phyloP scores from a whole-genome alignment of 208 protist genomes.

The Leishmania gerbilli region DNA sequence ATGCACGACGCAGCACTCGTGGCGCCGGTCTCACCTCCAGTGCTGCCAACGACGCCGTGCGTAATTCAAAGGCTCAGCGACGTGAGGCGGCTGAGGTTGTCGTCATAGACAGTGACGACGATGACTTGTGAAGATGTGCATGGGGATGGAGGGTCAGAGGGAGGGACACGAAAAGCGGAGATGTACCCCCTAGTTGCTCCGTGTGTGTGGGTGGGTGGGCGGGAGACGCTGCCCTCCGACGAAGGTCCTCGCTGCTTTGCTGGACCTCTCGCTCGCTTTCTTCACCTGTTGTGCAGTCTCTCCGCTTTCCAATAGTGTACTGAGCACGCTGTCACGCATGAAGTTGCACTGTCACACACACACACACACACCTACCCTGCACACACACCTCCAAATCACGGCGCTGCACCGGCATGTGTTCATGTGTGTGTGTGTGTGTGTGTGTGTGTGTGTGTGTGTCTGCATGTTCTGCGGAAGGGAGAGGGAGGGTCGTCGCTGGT shows the following conservation, averaged over 20 bases:
- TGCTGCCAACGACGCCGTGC: background rate
- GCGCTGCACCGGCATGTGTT: no score
- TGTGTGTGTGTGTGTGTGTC: background rate
- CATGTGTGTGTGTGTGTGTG: background rate
- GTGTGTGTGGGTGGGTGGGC: background rate
- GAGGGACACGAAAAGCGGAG: background rate
- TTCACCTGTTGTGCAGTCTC: background rate
- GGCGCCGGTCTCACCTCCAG: background rate
- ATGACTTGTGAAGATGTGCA: background rate
- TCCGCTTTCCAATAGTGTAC: background rate
- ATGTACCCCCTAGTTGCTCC: background rate
- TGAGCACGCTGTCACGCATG: background rate
- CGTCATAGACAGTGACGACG: constrained; percentile 12
- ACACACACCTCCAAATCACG: background rate
- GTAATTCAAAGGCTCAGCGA: background rate
- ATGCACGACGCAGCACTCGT: background rate
- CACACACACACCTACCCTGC: background rate
- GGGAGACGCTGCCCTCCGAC: background rate
- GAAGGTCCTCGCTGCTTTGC: background rate
- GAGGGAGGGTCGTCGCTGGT: background rate
- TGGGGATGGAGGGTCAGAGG: background rate
- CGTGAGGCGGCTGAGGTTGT: background rate
- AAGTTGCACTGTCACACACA: background rate
- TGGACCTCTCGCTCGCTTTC: no score
- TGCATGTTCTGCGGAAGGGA: background rate